These are phyloP conservation scores for Zygoascus meyerae DNA, from an alignment of 1,139 yeast species.

Conservation along the genomic window DNA sequence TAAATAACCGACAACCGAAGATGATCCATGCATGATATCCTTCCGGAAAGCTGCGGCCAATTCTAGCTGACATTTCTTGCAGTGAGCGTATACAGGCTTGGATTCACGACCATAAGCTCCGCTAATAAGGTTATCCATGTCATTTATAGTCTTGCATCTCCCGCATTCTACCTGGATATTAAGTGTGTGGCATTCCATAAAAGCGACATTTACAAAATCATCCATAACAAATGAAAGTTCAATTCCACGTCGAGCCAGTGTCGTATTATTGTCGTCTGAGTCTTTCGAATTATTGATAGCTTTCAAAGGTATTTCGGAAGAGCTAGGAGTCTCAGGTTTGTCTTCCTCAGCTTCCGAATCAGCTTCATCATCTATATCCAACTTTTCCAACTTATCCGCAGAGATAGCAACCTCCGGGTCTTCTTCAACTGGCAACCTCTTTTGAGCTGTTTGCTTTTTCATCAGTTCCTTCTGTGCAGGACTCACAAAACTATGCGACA, in stretches of 20 bases:
- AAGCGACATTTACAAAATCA: slow-evolving; percentile 29
- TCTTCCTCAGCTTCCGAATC: slow-evolving; percentile 7
- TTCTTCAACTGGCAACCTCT: slow-evolving; percentile 4
- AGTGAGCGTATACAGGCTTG: slow-evolving; percentile 30
- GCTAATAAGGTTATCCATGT: slow-evolving; percentile 30
- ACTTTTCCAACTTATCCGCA: neutral
- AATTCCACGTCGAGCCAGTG: slow-evolving; percentile 7
- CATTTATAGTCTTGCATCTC: slow-evolving; percentile 36
- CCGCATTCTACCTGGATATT: slow-evolving; percentile 35
- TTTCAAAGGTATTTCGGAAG: neutral
- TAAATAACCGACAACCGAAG: slow-evolving; percentile 32
- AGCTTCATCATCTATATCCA: neutral
- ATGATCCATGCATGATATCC: slow-evolving; percentile 31
- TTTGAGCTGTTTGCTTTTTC: slow-evolving; percentile 6
- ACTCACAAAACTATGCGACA: slow-evolving; percentile 6
- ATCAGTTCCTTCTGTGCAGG: neutral
- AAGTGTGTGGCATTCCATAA: slow-evolving; percentile 34
- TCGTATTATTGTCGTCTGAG: slow-evolving; percentile 1
- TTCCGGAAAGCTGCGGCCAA: slow-evolving; percentile 35
- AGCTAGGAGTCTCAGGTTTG: neutral
- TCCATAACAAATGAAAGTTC: slow-evolving; percentile 14
- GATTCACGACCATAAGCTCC: slow-evolving; percentile 36
- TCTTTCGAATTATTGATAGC: neutral
- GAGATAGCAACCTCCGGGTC: neutral
- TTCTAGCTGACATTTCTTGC: slow-evolving; percentile 34